These are phyloP conservation scores for Ustilago vetiveriae DNA, from an alignment of 1,284 basidiomycete genomes.

Conservation along the genomic window DNA sequence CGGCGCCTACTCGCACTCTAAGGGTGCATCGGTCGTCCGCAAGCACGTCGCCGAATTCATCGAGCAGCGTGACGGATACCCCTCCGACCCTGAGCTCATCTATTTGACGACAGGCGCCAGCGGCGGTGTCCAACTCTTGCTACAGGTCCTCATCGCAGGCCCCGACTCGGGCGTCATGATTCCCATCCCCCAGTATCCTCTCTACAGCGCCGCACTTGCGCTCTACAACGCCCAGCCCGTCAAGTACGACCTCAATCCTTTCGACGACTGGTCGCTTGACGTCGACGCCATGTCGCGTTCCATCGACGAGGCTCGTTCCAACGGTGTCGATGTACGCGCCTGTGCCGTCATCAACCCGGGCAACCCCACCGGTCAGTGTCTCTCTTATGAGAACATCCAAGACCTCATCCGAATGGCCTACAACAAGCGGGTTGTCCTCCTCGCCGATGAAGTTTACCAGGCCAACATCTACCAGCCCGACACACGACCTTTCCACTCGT, in stretches of 20 bases:
- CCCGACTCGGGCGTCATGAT: conserved; percentile 81
- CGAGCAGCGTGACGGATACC: conserved; percentile 71
- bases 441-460: conserved; percentile 67
- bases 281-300: conserved; percentile 76
- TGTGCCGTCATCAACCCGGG: conserved; percentile 66
- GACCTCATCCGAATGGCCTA: conserved; percentile 61
- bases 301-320: conserved; percentile 75
- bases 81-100: conserved; percentile 83
- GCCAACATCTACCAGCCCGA: conserved; percentile 63
- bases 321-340: conserved; percentile 70
- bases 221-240: conserved; percentile 82
- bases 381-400: conserved; percentile 57
- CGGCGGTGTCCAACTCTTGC: conserved; percentile 86
- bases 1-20: conserved; percentile 95
- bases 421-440: conserved; percentile 58
- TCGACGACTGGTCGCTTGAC: conserved; percentile 85
- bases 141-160: conserved; percentile 79
- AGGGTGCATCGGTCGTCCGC: conserved; percentile 89
- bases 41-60: conserved; percentile 91
- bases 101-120: conserved; percentile 95
- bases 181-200: conserved; percentile 96
- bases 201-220: conserved; percentile 93
- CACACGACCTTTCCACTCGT: conserved; percentile 60
- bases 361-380: conserved; percentile 64
- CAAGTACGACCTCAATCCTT: conserved; percentile 88